A percentile compares a stretch with the other conserved stretches of the same genome.
These are phyloP conservation scores for Phytophthora aleatoria DNA, from an alignment of 352 stramenopile species.

Conservation along the genomic window DNA sequence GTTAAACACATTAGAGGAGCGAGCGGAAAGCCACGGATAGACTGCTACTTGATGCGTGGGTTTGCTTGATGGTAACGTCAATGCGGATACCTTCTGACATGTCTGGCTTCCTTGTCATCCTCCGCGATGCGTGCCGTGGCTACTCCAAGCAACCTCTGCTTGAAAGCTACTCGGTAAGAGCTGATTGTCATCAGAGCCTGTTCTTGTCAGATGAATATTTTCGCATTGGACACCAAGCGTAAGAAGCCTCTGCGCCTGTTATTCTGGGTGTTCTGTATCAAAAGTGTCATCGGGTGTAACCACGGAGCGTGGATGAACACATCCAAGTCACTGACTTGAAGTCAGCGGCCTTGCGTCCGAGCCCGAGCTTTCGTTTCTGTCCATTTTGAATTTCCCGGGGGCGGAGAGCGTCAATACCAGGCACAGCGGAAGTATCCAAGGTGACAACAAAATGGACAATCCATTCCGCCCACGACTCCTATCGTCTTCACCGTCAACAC, in stretches of 20 bases:
- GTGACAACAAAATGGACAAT: constrained; percentile 15
- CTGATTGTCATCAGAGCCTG: constrained; percentile 45
- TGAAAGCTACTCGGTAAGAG: constrained; percentile 28
- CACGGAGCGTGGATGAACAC: constrained; percentile 27
- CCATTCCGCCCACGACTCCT: constrained; percentile 26
- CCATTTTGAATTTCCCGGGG: constrained; percentile 9
- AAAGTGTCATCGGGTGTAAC: constrained; percentile 27
- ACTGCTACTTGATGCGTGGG: constrained; percentile 25
- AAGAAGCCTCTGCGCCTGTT: constrained; percentile 27
- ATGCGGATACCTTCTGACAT: constrained; percentile 1
- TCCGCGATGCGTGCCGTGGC: constrained; percentile 39
- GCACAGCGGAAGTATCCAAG: constrained; percentile 9
- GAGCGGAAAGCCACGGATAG: constrained; percentile 24
- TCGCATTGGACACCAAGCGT: constrained; percentile 32
- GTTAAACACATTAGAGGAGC: constrained; percentile 32
- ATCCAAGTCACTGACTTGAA: neutral
- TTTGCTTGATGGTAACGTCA: constrained; percentile 6
- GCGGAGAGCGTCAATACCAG: constrained; percentile 15
- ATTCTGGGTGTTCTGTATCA: constrained; percentile 43
- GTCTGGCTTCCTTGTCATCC: constrained; percentile 5
- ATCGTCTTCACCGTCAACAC: constrained; percentile 12
- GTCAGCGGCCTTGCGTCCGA: constrained; percentile 19
- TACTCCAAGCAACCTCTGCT: constrained; percentile 31
- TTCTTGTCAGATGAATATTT: constrained; percentile 29
- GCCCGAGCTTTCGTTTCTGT: constrained; percentile 7